Conservation (phyloP, 192 early-diverging fungal species). For the Globomyces pollinis-pini region DNA sequence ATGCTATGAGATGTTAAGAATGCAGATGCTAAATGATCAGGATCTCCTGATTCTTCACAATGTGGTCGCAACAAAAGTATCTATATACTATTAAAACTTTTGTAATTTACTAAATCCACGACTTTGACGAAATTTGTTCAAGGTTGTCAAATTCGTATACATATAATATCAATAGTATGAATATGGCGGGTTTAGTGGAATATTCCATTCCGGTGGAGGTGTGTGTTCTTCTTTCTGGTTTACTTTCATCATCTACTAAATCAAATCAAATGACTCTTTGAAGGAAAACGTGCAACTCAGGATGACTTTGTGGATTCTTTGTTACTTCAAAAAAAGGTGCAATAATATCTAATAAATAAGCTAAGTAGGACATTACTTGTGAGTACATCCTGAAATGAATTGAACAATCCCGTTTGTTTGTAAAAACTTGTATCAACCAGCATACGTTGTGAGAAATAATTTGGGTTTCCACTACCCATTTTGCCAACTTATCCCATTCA, state of each 20-base stretch:
- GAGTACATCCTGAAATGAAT: constrained; percentile 71
- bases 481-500: constrained; percentile 93
- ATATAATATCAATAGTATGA: constrained; percentile 89
- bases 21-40: constrained; percentile 83
- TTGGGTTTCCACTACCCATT: constrained; percentile 87
- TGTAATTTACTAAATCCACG: constrained; percentile 83
- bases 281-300: constrained; percentile 85
- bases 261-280: constrained; percentile 93
- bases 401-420: constrained; percentile 50
- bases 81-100: no score
- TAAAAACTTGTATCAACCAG: constrained; percentile 92
- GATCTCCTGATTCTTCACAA: constrained; percentile 90
- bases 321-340: constrained; percentile 90
- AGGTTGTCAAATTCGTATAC: constrained; percentile 73
- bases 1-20: constrained; percentile 84
- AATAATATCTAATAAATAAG: constrained; percentile 56
- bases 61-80: constrained; percentile 92
- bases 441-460: constrained; percentile 86
- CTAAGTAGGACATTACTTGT: constrained; percentile 46
- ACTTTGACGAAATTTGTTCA: constrained; percentile 70
- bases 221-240: constrained; percentile 72
- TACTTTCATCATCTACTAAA: constrained; percentile 90
- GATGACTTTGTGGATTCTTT: constrained; percentile 71
- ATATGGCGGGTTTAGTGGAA: constrained; percentile 78
- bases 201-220: constrained; percentile 33